These are phyloP conservation scores for Pseudotsuga menziesii DNA, from an alignment of 75 land plant species.

Conservation along the genomic window DNA sequence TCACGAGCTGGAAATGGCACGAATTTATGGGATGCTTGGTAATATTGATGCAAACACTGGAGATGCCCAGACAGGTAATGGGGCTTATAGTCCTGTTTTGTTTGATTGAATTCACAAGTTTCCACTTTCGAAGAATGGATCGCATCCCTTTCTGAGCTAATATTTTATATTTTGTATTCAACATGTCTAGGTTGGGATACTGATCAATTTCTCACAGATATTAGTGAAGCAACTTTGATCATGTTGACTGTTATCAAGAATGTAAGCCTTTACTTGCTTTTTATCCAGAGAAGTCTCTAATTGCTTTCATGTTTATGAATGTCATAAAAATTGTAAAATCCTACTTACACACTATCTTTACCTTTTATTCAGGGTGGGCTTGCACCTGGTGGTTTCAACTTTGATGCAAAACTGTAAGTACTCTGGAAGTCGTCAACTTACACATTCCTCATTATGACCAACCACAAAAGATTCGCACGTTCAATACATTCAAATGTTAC, in stretches of 20 bases:
- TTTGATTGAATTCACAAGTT: too few relatives aligned
- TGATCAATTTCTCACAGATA: slow-evolving; percentile 82
- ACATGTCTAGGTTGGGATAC: slow-evolving; percentile 83
- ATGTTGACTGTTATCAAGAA: slow-evolving; percentile 83
- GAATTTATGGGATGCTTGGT: slow-evolving; percentile 82
- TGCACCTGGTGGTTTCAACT: slow-evolving; percentile 96
- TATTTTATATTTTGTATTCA: too few relatives aligned
- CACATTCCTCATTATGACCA: too few relatives aligned
- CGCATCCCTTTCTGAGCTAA: too few relatives aligned
- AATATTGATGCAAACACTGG: slow-evolving; percentile 92
- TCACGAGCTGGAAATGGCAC: slow-evolving; percentile 89
- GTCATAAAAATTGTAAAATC: too few relatives aligned
- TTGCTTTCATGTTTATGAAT: background rate
- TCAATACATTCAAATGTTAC: too few relatives aligned
- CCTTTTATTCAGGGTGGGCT: slow-evolving; percentile 65
- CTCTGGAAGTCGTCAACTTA: too few relatives aligned
- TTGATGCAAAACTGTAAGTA: slow-evolving; percentile 86
- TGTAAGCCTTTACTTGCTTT: slow-evolving; percentile 37
- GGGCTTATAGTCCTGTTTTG: too few relatives aligned
- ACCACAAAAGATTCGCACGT: too few relatives aligned
- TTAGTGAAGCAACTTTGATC: slow-evolving; percentile 72
- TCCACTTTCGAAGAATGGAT: too few relatives aligned
- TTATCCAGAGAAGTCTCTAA: too few relatives aligned
- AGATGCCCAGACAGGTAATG: slow-evolving; percentile 72
- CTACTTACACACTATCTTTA: background rate